Percentiles rank a stretch among this genome's conserved stretches.
Conservation (phyloP, 495 filamentous ascomycete genomes). For the Trichoderma gamsii region DNA sequence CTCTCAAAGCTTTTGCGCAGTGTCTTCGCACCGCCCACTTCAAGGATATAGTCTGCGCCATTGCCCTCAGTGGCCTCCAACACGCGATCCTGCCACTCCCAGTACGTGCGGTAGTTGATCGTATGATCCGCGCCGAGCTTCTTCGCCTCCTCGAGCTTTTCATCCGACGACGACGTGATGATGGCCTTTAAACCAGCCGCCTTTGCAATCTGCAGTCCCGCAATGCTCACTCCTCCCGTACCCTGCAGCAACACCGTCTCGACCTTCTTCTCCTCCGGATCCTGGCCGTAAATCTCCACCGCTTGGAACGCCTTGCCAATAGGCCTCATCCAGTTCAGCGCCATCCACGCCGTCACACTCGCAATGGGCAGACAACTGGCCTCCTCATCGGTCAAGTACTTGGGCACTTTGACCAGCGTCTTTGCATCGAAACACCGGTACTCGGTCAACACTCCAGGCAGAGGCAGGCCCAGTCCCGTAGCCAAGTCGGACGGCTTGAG, state of each 20-base stretch:
- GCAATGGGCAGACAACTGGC: constrained; percentile 40
- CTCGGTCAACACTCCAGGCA: constrained; percentile 35
- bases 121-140: constrained; percentile 35
- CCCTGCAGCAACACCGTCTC: constrained; percentile 42
- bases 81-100: constrained; percentile 39
- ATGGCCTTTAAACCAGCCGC: constrained; percentile 37
- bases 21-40: constrained; percentile 45
- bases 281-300: constrained; percentile 15
- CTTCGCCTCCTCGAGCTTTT: constrained; percentile 37
- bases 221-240: constrained; percentile 37
- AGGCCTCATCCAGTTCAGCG: constrained; percentile 38
- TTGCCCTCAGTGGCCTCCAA: constrained; percentile 45
- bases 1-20: constrained; percentile 36
- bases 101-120: constrained; percentile 41
- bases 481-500: constrained; percentile 29
- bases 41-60: constrained; percentile 54
- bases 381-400: constrained; percentile 37
- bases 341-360: constrained; percentile 43
- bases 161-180: constrained; percentile 41
- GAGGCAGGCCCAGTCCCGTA: constrained; percentile 33
- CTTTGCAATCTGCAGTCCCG: constrained; percentile 35
- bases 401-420: constrained; percentile 34
- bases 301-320: constrained; percentile 25
- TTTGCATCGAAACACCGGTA: constrained; percentile 36
- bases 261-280: constrained; percentile 19